Evolutionary conservation across 352 stramenopile genomes (phyloP), one percentile per base, ranked within the genome.

Genomic region (Phytophthora aleatoria): DNA sequence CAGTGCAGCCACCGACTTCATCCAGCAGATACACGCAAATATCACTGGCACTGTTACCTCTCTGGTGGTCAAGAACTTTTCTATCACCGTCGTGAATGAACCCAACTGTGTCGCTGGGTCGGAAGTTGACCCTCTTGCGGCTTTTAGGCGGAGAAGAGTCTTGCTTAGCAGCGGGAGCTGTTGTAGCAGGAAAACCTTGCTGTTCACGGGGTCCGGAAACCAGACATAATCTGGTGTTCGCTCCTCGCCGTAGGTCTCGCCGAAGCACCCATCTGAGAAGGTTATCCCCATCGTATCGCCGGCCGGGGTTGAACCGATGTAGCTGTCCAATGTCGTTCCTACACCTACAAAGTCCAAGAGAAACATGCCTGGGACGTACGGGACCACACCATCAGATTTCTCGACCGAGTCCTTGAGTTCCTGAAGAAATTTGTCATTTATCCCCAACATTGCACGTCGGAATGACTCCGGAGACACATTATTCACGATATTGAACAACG

Each of bases 1-100:
- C 1, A 80, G 54, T n/a, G 60, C 68, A 13, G 64, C 57, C 6
- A 73, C 64, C 1, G 68, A 69, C 16, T 74, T 74, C 11, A 77
- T 24, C 69, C 69, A 80, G 45, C 72, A 75, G 11, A 71, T 65
- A 24, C 58, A 69, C 3, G 60, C 56, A 35, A 80, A 80, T 36
- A 68, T 61, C 9, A 75, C 52, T 0, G 59, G 64, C 2, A 80
- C 15, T 38, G 54, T 64, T 35, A 72, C 61, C 16, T 61, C 42
- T 24, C 57, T 57, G 8, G 49, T 43, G 8, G 28, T 42, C 10
- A 61, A 45, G 35, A 33, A 77, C 9, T 30, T 52, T 6, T 61
- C 43, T 20, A 61, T 61, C 3, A 54, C 10, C 13, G 39, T 9
- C 43, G 47, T 53, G 43, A 53, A 61, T 5, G 26, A 10, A 4